Base-by-base conservation (phyloP, 371 early-diverging fungal genomes). In the Pancytospora epiphaga region DNA sequence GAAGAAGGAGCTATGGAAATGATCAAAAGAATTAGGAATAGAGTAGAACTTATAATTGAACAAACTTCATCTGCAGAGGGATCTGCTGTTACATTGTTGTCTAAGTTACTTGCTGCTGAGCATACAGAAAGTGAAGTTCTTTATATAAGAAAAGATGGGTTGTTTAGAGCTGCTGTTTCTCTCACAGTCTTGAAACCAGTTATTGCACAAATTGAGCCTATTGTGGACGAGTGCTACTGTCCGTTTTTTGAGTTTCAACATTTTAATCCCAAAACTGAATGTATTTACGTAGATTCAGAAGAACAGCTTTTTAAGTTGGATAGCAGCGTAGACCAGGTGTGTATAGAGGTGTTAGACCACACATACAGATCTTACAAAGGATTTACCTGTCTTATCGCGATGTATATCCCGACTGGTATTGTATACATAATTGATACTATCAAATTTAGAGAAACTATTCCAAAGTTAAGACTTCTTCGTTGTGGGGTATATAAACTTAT, bases 331-430 rank as follows among this genome's bases (percentile, higher is more conserved):
- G 52, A 60, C 1, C 22, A 40, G 18, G 58, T 69, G 9, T 50
- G 62, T 1, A 50, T 80, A 4, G 76, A 76, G 50, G 67, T 77
- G 18, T 76, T 70, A 63, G 75, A 66, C 19, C 78, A 80, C 51
- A 36, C 34, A 12, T 78, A 78, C 37, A 70, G 78, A 62, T 66
- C 71, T 18, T 80, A 74, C 54, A 64, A 40, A 34, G 64, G 73
- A 34, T 78, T 75, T 65, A 33, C 58, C 1, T 80, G 81, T 54
- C 75, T 25, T 25, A 66, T 76, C 15, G 32, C 39, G 15, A 37
- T 72, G 4, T 51, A 54, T 1, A 34, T 30, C 18, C 27, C 33
- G 29, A 38, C 36, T 37, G 76, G 72, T 19, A 27, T 18, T 25
- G 6, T 76, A 27, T 76, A 62, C 39, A 64, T 76, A 34, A 58